Conservation (phyloP, 768 basidiomycete genomes). For the Leccinum subtestaceum region DNA sequence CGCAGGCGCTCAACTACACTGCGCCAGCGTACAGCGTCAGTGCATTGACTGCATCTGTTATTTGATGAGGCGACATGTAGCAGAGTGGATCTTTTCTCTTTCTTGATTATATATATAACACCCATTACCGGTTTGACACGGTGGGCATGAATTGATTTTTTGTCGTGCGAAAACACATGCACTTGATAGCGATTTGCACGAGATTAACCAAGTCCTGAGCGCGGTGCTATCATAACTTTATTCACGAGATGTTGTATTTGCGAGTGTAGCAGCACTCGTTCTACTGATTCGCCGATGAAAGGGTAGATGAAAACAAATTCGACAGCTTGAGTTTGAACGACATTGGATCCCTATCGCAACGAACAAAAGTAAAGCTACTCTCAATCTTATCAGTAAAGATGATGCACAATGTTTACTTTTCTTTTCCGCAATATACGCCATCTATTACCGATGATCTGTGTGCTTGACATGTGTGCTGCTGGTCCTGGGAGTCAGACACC, state of each 20-base stretch:
- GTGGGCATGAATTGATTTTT: not conserved
- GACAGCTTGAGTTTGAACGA: not conserved
- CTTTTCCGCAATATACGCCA: no score
- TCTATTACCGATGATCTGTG: no score
- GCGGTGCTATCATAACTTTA: not conserved
- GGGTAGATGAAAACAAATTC: not conserved
- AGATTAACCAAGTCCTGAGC: no score
- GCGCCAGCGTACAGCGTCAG: conserved; percentile 45
- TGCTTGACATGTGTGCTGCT: no score
- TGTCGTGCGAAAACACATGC: not conserved
- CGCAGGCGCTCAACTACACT: conserved; percentile 48
- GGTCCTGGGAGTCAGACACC: no score
- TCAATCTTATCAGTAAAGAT: no score
- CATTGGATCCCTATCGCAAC: not conserved
- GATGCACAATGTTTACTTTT: no score
- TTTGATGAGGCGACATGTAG: not conserved
- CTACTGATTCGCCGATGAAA: not conserved
- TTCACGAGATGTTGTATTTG: not conserved
- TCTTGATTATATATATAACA: not conserved
- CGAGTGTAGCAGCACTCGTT: not conserved
- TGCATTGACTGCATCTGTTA: conserved; percentile 16
- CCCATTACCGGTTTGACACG: not conserved
- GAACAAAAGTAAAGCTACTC: not conserved
- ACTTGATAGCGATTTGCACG: not conserved
- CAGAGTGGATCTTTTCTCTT: not conserved